A percentile compares a stretch with the other conserved stretches of the same genome.
Conservation (phyloP, 2,329 filamentous ascomycete genomes). For the Xylaria sp. region DNA sequence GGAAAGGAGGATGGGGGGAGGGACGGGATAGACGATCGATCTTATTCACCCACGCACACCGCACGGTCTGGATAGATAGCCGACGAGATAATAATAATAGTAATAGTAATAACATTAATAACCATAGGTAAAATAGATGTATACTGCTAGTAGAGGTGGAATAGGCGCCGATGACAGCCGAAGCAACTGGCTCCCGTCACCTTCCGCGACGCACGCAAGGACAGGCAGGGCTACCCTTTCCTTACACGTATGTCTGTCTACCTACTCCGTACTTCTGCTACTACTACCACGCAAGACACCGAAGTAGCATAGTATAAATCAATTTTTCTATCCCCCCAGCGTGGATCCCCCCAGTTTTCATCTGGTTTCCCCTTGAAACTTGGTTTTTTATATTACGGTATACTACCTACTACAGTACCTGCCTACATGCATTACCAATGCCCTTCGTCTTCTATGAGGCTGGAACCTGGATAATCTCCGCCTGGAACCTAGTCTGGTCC, state of each 20-base stretch:
- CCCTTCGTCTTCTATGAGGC: conserved; percentile 14
- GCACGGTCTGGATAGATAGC: conserved; percentile 27
- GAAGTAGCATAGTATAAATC: conserved; percentile 15
- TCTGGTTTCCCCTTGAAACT: conserved; percentile 18
- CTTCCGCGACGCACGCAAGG: conserved; percentile 6
- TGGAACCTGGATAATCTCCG: conserved; percentile 10
- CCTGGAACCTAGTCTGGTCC: conserved; percentile 4
- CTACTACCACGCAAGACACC: conserved; percentile 9
- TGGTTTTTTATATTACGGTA: conserved; percentile 21
- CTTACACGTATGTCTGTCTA: not conserved
- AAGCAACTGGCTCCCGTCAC: conserved; percentile 16
- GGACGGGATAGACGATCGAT: conserved; percentile 31
- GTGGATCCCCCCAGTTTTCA: conserved; percentile 3
- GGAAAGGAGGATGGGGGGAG: not conserved
- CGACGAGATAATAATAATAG: conserved; percentile 13
- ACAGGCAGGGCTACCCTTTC: not conserved
- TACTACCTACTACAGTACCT: conserved; percentile 14
- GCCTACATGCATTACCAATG: not conserved
- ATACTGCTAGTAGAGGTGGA: not conserved
- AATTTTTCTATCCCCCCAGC: conserved; percentile 4
- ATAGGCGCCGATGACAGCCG: not conserved
- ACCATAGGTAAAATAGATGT: not conserved
- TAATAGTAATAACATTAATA: not conserved
- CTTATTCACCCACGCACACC: conserved; percentile 25
- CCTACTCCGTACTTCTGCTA: not conserved